phyloP scores from a whole-genome alignment of 768 basidiomycete genomes.

The Tulasnella sp. region DNA sequence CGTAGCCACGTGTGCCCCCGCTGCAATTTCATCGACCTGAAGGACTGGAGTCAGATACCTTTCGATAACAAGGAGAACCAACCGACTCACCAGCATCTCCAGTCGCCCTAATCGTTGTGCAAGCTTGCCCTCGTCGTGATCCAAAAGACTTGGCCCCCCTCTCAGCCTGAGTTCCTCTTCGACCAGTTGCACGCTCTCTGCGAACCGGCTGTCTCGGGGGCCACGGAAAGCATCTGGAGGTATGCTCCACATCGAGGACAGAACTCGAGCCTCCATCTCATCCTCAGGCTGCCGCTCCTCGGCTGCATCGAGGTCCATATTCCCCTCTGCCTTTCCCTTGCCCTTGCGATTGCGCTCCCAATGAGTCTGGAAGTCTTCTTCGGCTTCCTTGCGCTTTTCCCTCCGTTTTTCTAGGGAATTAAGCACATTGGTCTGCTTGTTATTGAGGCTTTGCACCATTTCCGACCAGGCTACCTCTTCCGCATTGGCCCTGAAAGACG shows the following conservation, averaged over 20 bases:
- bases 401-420: neutral
- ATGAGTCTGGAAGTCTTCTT: slow-evolving; percentile 16
- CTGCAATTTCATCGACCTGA: slow-evolving; percentile 23
- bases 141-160: neutral
- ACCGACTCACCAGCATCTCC: slow-evolving; percentile 21
- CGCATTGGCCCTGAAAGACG: neutral
- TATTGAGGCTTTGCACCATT: slow-evolving; percentile 22
- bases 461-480: slow-evolving; percentile 25
- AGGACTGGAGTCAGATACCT: neutral
- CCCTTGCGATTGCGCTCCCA: slow-evolving; percentile 22
- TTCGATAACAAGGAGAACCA: neutral
- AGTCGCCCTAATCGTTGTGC: slow-evolving; percentile 4
- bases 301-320: neutral
- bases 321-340: slow-evolving; percentile 6
- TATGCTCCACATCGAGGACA: slow-evolving; percentile 22
- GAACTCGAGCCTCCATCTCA: slow-evolving; percentile 16
- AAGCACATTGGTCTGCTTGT: slow-evolving; percentile 23
- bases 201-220: neutral
- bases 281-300: slow-evolving; percentile 3
- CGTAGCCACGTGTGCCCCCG: slow-evolving; percentile 18
- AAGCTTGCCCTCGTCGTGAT: slow-evolving; percentile 20
- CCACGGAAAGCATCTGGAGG: slow-evolving; percentile 18
- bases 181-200: slow-evolving; percentile 11
- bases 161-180: slow-evolving; percentile 13
- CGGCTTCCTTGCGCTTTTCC: slow-evolving; percentile 18